These are phyloP conservation scores for Hyphodiscus sp. DNA, from an alignment of 2,329 filamentous ascomycete species.

Conservation along the genomic window DNA sequence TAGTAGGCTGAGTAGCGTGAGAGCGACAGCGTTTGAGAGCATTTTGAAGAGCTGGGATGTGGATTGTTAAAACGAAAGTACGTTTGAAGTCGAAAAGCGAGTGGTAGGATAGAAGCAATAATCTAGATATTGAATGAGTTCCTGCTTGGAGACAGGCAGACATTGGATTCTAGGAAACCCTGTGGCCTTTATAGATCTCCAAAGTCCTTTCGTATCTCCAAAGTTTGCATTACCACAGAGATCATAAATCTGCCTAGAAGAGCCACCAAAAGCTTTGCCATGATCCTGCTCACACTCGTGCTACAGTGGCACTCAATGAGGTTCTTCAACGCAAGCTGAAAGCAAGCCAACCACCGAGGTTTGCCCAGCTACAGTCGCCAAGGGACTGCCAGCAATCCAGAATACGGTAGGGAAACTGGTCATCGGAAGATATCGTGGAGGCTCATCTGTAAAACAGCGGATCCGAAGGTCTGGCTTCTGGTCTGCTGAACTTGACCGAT, in stretches of 20 bases:
- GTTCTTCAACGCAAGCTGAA: not conserved
- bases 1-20: slow-evolving; percentile 4
- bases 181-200: not conserved
- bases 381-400: not conserved
- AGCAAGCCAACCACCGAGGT: not conserved
- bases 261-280: not conserved
- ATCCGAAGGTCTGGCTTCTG: not conserved
- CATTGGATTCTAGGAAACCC: not conserved
- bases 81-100: not conserved
- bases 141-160: not conserved
- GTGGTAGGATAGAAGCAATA: not conserved
- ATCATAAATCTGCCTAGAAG: not conserved
- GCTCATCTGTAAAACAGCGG: not conserved
- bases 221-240: not conserved
- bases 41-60: not conserved
- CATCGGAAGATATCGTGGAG: not conserved
- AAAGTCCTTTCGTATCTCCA: not conserved
- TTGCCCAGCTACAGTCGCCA: not conserved
- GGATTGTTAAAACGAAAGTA: not conserved
- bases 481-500: not conserved
- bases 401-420: not conserved
- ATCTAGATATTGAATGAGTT: not conserved
- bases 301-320: not conserved
- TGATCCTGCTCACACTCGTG: not conserved
- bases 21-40: not conserved